Base-by-base conservation (phyloP, 23 red algal species). In the Gracilaria caudata region DNA sequence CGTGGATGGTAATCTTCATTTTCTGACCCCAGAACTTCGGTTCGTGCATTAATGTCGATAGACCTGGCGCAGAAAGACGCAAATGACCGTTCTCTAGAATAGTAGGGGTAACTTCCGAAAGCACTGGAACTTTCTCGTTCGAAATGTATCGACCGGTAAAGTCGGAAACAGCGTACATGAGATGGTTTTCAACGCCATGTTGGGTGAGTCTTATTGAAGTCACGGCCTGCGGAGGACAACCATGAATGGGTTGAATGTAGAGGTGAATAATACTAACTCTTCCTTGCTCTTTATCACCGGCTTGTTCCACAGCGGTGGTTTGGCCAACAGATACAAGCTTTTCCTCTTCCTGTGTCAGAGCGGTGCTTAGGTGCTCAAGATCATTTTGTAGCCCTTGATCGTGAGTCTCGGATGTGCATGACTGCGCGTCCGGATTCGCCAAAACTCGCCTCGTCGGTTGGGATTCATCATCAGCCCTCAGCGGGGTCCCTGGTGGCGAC, bases 91-190 rank as follows among this genome's bases (percentile, higher is more conserved):
- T 75, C 23, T 75, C 70, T 25, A 75, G 70, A 29, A 75, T 49
- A 16, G 40, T 47, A 9, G 70, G 70, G 7, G 40, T 16, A 43
- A 75, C 40, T 24, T 75, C 38, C 33, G n/a, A 46, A 24, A 75
- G 70, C 19, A 20, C 6, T 12, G 70, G 70, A 47, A 75, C 70
- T 24, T 75, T 75, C 39, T 75, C 70, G n/a, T 75, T 30, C 20
- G 70, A 75, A 46, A 75, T 75, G 43, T 46, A 75, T 75, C 70
- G 70, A 49, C 70, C 70, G 9, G 70, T 75, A 75, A 75, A 75
- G 21, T 75, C 70, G 8, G 70, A 43, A 49, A 75, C 70, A 3
- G 70, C 70, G 24, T 75, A 75, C 40, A 75, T 24, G 19, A 75
- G 70, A 75, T 75, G 70, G 70, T 75, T 75, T 75, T 75, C 70